A percentile compares a stretch with the other conserved stretches of the same genome.
phyloP scores from a whole-genome alignment of 805 yeast species.

The Pichia sporocuriosa region DNA sequence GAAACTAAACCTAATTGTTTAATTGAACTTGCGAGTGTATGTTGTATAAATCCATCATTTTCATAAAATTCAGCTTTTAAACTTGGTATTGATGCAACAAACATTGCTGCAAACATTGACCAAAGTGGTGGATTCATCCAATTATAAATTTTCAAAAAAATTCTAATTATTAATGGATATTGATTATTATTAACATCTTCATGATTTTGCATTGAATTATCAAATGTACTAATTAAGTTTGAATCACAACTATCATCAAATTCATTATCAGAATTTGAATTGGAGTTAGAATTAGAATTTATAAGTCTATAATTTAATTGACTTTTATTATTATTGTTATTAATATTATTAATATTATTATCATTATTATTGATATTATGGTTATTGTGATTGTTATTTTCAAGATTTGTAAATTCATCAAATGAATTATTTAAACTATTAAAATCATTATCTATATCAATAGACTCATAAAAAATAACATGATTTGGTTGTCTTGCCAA shows the following conservation, averaged over 20 bases:
- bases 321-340: no score
- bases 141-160: constrained; percentile 13
- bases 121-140: constrained; percentile 77
- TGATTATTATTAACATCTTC: constrained; percentile 5
- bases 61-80: constrained; percentile 53
- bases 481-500: constrained; percentile 43
- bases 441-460: neutral
- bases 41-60: constrained; percentile 53
- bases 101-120: constrained; percentile 62
- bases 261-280: neutral
- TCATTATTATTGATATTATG: neutral
- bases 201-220: no score
- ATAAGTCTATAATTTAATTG: no score
- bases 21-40: constrained; percentile 59
- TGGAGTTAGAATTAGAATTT: neutral
- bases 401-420: neutral
- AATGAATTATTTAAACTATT: neutral
- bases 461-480: constrained; percentile 22
- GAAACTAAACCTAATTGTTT: constrained; percentile 67
- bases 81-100: constrained; percentile 61
- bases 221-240: no score
- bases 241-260: neutral
- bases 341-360: neutral
- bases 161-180: constrained; percentile 1
- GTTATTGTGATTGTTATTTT: neutral